Conservation (phyloP, 495 filamentous ascomycete species). For the Aspergillus mulundensis region DNA sequence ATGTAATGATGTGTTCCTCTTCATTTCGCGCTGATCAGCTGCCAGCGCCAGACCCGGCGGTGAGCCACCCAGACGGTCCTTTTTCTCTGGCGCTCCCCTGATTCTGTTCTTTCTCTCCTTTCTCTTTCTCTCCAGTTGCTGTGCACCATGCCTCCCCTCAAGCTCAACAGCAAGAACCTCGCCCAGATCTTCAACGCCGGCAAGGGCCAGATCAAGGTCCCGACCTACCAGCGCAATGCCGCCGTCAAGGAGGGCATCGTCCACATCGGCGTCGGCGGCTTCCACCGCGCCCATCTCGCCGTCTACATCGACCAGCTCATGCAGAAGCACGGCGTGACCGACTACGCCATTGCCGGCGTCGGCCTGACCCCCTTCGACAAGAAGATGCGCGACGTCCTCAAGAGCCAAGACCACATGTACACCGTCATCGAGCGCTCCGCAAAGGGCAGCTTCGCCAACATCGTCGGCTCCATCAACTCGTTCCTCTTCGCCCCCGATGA, state of each 20-base stretch:
- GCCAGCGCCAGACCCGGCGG: neutral
- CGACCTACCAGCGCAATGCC: constrained; percentile 33
- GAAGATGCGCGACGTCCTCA: constrained; percentile 41
- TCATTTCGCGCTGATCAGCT: neutral
- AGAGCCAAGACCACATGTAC: constrained; percentile 45
- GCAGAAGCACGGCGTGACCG: constrained; percentile 38
- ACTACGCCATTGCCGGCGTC: constrained; percentile 47
- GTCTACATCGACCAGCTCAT: constrained; percentile 46
- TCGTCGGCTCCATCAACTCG: constrained; percentile 49
- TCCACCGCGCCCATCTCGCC: constrained; percentile 47
- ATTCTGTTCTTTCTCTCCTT: neutral
- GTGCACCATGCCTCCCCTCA: constrained; percentile 34
- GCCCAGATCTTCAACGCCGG: constrained; percentile 31
- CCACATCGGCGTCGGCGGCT: constrained; percentile 46
- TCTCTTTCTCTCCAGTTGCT: neutral
- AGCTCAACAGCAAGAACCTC: constrained; percentile 39
- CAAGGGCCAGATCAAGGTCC: constrained; percentile 26
- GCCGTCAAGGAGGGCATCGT: constrained; percentile 49
- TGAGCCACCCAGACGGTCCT: neutral
- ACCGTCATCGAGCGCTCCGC: constrained; percentile 46
- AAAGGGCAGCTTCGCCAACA: constrained; percentile 39
- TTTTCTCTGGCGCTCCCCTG: neutral
- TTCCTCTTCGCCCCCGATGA: constrained; percentile 45
- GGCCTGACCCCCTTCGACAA: constrained; percentile 44
- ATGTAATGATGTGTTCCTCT: neutral